Evolutionary conservation across 2,329 filamentous ascomycete species (phyloP), one percentile per base, ranked within the genome.

Genomic region (Plectosphaerella plurivora): DNA sequence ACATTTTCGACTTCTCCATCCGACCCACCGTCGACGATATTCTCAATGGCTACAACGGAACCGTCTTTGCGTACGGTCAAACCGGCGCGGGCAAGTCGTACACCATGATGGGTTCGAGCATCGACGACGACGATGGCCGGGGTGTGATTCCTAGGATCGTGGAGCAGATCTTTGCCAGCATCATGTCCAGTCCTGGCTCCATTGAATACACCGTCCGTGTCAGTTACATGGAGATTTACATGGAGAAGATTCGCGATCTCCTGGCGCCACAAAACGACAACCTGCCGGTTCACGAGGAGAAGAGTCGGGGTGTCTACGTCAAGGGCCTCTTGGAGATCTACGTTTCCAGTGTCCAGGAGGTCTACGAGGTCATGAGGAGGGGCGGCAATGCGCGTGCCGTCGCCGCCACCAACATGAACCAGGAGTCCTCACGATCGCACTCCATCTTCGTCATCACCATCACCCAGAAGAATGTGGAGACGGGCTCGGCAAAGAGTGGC

Each of bases 201-300:
- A 97, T 97, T 68, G 94, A 97, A 73, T 97, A 97, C 72, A 97
- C 92, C n/a, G 93, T 99, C 50, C 86, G 92, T 52, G 93, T 97
- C 66, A 96, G 91, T 71, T 97, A 97, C 73, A 97, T 99, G 92
- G 94, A 99, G 73, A 97, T 99, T 59, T 99, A 99, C 77, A 99
- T 97, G 94, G 94, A 99, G 75, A 86, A 89, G 61, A 97, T 99
- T 69, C 85, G 93, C 64, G 94, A 99, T 83, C 74, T 99, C 64
- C 76, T 99, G 58, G 86, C 88, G 22, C 94, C 94, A 11, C 88
- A 92, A 55, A 96, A 97, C 71, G 93, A 97, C 74, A 97, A 97
- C 66, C 77, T 99, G 50, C 92, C 93, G 1, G 87, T 97, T n/a
- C 94, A 97, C 73, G 94, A 99, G 66, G 94, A 97, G 73, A 96